A percentile compares a stretch with the other conserved stretches of the same genome.
These are phyloP conservation scores for Chrysanthemum lavandulifolium DNA, from an alignment of 129 eudicot species.

Conservation along the genomic window DNA sequence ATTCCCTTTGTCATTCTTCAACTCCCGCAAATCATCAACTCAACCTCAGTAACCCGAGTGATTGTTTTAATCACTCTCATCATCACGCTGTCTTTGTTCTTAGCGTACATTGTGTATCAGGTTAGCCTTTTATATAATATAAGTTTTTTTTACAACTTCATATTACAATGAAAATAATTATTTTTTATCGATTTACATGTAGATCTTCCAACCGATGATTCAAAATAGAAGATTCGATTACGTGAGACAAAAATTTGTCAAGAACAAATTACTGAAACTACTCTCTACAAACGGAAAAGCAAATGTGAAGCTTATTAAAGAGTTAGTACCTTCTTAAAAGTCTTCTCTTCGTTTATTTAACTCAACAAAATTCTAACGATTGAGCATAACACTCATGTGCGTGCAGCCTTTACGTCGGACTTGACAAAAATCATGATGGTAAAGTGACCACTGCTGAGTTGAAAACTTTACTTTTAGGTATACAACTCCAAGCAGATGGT, in stretches of 20 bases:
- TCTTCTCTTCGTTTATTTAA: not conserved
- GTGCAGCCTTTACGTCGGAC: slow-evolving; percentile 48
- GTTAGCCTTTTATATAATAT: slow-evolving; percentile 22
- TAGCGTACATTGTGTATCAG: slow-evolving; percentile 47
- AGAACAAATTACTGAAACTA: slow-evolving; percentile 51
- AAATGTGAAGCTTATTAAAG: slow-evolving; percentile 45
- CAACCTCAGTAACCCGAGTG: slow-evolving; percentile 29
- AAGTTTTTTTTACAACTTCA: not conserved
- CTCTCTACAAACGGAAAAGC: slow-evolving; percentile 52
- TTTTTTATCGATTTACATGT: not conserved
- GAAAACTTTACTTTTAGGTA: slow-evolving; percentile 55
- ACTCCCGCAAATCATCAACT: slow-evolving; percentile 36
- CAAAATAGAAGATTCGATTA: slow-evolving; percentile 55
- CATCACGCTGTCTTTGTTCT: slow-evolving; percentile 33
- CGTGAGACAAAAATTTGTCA: slow-evolving; percentile 47
- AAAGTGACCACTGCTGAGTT: slow-evolving; percentile 52
- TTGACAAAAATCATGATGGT: slow-evolving; percentile 49
- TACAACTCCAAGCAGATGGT: slow-evolving; percentile 53
- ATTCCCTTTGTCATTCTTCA: slow-evolving; percentile 50
- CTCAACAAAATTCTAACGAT: not conserved
- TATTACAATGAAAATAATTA: not conserved
- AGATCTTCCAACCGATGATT: slow-evolving; percentile 76
- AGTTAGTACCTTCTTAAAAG: slow-evolving; percentile 29
- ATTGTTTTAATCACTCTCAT: slow-evolving; percentile 49
- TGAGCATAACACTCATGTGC: not conserved